Conservation (phyloP, 768 basidiomycete genomes). For the Termitomyces bulborhizus region DNA sequence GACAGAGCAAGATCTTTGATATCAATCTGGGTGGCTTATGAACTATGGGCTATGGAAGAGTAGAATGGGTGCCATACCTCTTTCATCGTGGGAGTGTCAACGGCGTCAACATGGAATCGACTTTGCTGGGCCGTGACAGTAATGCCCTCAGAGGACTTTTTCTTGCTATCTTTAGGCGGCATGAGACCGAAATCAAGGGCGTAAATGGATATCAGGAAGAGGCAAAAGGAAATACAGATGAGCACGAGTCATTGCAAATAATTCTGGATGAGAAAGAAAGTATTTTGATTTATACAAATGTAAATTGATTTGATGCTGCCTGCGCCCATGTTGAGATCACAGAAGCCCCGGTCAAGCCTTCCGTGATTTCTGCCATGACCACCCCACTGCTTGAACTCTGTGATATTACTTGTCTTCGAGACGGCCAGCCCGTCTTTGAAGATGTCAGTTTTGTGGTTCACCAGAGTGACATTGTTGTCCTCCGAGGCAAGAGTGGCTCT, state of each 20-base stretch:
- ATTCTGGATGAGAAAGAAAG: neutral
- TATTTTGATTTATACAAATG: neutral
- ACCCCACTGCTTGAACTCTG: conserved; percentile 44
- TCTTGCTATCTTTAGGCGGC: conserved; percentile 12
- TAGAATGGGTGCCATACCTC: conserved; percentile 10
- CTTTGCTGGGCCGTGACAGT: conserved; percentile 40
- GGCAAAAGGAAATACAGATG: neutral
- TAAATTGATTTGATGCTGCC: neutral
- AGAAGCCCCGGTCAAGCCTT: neutral
- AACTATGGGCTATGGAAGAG: neutral
- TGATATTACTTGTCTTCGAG: conserved; percentile 41
- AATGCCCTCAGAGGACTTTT: conserved; percentile 15
- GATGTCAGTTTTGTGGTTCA: conserved; percentile 56
- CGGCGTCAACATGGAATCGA: conserved; percentile 43
- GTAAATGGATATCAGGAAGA: neutral
- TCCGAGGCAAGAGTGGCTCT: conserved; percentile 77
- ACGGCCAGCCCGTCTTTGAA: conserved; percentile 49
- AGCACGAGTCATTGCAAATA: neutral
- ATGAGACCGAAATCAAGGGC: neutral
- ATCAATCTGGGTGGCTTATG: conserved; percentile 29
- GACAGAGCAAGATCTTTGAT: conserved; percentile 46
- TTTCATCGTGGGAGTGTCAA: conserved; percentile 25
- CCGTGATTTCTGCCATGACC: neutral
- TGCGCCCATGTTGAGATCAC: neutral
- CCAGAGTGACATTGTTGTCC: conserved; percentile 67